Conservation (phyloP, 2,329 filamentous ascomycete genomes). For the Tolypocladium paradoxum region DNA sequence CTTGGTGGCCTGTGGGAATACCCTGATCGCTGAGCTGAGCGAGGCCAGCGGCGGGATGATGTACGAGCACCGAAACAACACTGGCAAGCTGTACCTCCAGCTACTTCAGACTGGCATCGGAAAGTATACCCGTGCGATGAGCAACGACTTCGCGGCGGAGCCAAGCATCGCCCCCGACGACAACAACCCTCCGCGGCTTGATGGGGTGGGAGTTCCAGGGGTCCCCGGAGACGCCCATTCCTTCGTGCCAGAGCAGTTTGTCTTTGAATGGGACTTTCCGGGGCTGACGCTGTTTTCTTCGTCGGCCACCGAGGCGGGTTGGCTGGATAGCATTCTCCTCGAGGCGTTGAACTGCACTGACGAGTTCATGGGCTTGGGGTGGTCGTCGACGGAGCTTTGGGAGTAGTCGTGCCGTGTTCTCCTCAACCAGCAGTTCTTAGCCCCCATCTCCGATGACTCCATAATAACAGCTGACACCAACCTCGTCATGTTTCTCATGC, state of each 20-base stretch:
- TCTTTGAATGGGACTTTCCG: slow-evolving; percentile 48
- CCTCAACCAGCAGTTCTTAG: background rate
- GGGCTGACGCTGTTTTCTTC: slow-evolving; percentile 33
- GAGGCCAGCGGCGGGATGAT: slow-evolving; percentile 7
- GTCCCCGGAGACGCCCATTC: slow-evolving; percentile 19
- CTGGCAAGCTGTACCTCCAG: slow-evolving; percentile 17
- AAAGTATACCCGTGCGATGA: slow-evolving; percentile 4
- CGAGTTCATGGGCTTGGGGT: slow-evolving; percentile 10
- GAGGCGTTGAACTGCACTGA: slow-evolving; percentile 11
- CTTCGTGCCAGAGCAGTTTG: slow-evolving; percentile 43
- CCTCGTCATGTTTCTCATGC: background rate
- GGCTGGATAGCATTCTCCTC: slow-evolving; percentile 14
- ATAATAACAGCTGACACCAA: background rate
- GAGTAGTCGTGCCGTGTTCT: background rate
- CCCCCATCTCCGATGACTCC: too few relatives aligned
- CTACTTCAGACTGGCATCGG: slow-evolving; percentile 12
- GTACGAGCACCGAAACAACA: slow-evolving; percentile 20
- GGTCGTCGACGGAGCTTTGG: background rate
- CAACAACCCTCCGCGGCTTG: too few relatives aligned
- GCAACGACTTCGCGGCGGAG: background rate
- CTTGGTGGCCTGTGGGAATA: slow-evolving; percentile 9
- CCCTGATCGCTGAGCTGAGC: slow-evolving; percentile 14
- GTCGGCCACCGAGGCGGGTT: slow-evolving; percentile 11
- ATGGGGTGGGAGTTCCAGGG: background rate
- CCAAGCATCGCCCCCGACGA: background rate